Conservation (phyloP, 73 alveolate genomes). For the Uronychia binucleata region DNA sequence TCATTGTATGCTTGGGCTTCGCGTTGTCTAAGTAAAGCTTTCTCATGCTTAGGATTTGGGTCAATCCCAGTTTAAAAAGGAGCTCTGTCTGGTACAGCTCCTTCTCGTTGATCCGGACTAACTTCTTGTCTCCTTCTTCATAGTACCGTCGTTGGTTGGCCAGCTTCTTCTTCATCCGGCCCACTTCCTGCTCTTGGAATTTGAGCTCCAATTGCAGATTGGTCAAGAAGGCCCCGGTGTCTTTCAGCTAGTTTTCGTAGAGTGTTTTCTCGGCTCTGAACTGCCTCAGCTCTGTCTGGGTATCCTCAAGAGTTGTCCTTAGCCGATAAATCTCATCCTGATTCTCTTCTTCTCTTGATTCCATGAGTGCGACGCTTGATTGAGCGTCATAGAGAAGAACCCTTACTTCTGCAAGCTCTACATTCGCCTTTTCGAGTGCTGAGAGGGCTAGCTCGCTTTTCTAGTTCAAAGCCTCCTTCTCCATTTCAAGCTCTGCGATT, state of each 20-base stretch:
- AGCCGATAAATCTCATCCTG: background rate
- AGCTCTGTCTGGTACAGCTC: background rate
- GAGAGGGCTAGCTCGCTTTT: background rate
- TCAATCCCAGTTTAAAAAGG: background rate
- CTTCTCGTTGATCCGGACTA: background rate
- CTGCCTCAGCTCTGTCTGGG: background rate
- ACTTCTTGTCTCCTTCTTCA: background rate
- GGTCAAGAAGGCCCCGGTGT: background rate
- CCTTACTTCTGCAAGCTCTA: background rate
- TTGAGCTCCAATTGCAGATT: background rate
- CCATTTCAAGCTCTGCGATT: background rate
- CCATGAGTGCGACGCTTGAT: background rate
- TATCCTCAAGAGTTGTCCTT: background rate
- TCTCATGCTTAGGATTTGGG: background rate
- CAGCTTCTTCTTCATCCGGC: background rate
- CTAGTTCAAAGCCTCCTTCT: background rate
- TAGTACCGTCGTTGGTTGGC: background rate
- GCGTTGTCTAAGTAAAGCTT: background rate
- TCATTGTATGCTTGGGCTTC: background rate
- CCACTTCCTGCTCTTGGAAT: background rate
- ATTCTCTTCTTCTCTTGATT: background rate
- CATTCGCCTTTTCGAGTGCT: background rate
- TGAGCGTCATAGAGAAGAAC: background rate
- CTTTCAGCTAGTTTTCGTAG: background rate
- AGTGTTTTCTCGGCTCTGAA: background rate